These are phyloP conservation scores for Lepidium didymum DNA, from an alignment of 345 rosid species.

Conservation along the genomic window DNA sequence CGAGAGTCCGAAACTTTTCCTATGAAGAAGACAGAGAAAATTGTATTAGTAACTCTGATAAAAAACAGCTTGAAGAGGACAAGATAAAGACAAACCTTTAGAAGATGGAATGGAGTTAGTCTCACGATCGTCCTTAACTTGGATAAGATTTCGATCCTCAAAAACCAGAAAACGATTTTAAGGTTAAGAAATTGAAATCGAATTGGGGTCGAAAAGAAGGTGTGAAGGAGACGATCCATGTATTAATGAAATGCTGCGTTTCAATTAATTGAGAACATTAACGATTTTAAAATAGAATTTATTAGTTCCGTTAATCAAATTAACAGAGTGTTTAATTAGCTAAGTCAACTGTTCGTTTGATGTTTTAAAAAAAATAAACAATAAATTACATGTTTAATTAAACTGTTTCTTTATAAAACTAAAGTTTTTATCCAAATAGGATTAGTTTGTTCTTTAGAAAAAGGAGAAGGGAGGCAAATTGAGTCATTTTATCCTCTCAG, in stretches of 20 bases:
- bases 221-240: too few relatives aligned
- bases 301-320: too few relatives aligned
- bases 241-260: too few relatives aligned
- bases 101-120: not conserved
- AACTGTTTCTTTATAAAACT: too few relatives aligned
- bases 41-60: not conserved
- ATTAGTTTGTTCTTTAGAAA: not conserved
- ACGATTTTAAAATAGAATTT: too few relatives aligned
- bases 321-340: too few relatives aligned
- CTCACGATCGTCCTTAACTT: conserved; percentile 1
- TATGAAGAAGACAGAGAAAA: not conserved
- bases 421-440: not conserved
- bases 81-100: conserved; percentile 12
- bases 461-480: not conserved
- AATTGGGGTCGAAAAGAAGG: too few relatives aligned
- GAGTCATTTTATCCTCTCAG: conserved; percentile 4
- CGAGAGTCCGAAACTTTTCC: conserved; percentile 6
- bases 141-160: conserved; percentile 12
- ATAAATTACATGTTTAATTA: too few relatives aligned
- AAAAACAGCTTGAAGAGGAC: not conserved
- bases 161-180: not conserved
- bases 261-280: too few relatives aligned
- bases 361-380: not conserved
- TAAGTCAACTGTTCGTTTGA: too few relatives aligned
- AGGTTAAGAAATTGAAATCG: too few relatives aligned